Evolutionary conservation across 352 stramenopile genomes (phyloP).

Genomic region (Pythium chondricola): DNA sequence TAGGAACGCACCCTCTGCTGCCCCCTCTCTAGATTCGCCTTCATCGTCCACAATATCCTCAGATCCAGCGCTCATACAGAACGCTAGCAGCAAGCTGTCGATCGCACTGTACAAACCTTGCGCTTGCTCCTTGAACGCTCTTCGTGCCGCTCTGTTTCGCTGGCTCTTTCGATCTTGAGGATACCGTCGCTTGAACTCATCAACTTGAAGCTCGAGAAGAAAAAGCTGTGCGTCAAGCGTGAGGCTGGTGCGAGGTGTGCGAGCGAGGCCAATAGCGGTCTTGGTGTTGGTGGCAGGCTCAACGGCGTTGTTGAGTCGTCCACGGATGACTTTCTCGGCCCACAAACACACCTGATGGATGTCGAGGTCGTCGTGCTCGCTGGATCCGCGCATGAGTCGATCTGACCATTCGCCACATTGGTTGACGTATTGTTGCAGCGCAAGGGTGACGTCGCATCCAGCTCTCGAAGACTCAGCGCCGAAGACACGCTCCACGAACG

Average conservation of each 20-base stretch:
- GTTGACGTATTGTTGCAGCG: conserved; percentile 30
- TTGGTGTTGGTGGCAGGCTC: too few species aligned
- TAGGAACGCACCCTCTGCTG: conserved; percentile 5
- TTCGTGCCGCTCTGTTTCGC: too few species aligned
- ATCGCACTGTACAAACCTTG: too few species aligned
- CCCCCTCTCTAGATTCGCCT: neutral
- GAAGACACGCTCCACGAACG: too few species aligned
- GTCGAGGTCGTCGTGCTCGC: conserved; percentile 22
- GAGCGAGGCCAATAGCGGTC: conserved; percentile 1
- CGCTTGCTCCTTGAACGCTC: too few species aligned
- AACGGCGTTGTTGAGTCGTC: conserved; percentile 9
- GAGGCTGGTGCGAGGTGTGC: conserved; percentile 12
- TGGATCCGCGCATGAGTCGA: conserved; percentile 19
- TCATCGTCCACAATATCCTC: neutral
- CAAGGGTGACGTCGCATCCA: conserved; percentile 1
- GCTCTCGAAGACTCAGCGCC: too few species aligned
- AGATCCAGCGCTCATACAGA: too few species aligned
- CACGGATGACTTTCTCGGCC: conserved; percentile 45
- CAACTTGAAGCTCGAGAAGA: conserved; percentile 53
- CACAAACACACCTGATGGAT: conserved; percentile 46
- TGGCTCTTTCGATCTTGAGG: conserved; percentile 3
- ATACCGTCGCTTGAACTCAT: conserved; percentile 30
- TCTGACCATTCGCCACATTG: conserved; percentile 56
- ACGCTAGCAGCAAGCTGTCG: too few species aligned
- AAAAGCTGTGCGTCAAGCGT: conserved; percentile 38